Base-by-base conservation (phyloP, 495 filamentous ascomycete genomes). In the Penicilliopsis zonata region DNA sequence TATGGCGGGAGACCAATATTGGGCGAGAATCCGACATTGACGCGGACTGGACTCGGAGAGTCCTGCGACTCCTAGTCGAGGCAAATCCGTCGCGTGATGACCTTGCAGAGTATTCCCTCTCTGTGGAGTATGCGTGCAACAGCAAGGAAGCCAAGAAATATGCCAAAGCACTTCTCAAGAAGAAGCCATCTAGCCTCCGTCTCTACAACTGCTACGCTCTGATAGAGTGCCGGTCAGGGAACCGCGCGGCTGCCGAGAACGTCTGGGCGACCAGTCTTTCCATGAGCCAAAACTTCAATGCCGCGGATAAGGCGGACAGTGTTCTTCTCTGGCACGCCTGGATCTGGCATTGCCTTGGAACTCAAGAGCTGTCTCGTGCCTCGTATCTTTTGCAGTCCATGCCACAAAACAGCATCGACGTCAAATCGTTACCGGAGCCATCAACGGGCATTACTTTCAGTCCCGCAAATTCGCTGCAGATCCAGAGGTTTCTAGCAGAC, bases 201-300 rank as follows among this genome's bases (percentile, higher is more conserved):
- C 57, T 94, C 3, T 94, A 88, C 53, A 81, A 86, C 43, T 74
- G 74, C 0, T 88, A 86, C 40, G 80, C 79, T 3, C 57, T 86
- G 15, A 69, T 85, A 23, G 80, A 93, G 49, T 71, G 62, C 43
- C 63, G 65, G 18, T 68, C 64, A 30, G 65, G 61, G 0, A 74
- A 76, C 30, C 33, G 45, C 0, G 59, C 66, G 4, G 53, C 67
- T 31, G 74, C 82, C 16, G 51, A 68, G 13, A 69, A 70, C 26
- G 71, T 90, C n/a, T 72, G 85, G 46, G 49, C 65, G 8, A 77
- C 76, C 0, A 70, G 82, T 12, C 52, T 85, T 10, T 56, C 61
- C 3, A 74, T 78, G 70, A 61, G 59, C 30, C 47, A 48, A 21
- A 53, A 44, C 3, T 59, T 71, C 9, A 39, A 54, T 5, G 49